A percentile compares a stretch with the other conserved stretches of the same genome.
phyloP scores from a whole-genome alignment of 176 grass and related monocot species.

The Neostapfia colusana region DNA sequence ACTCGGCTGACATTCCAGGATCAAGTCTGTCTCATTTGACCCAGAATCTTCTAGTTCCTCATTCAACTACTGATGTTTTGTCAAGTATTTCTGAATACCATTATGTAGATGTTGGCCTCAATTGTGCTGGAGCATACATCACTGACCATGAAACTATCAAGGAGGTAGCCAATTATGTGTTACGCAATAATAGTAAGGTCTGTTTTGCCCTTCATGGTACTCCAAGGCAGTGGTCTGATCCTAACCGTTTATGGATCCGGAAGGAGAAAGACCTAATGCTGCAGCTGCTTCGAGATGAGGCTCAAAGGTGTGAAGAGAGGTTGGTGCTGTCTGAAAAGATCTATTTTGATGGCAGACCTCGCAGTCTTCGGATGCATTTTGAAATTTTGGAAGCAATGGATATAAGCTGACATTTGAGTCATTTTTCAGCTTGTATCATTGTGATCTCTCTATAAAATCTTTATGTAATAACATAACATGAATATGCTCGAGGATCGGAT shows the following conservation, averaged over 20 bases:
- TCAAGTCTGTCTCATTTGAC: background rate
- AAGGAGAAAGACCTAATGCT: conserved; percentile 52
- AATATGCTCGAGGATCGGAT: background rate
- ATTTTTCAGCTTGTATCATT: background rate
- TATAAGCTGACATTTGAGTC: conserved; percentile 26
- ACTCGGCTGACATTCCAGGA: background rate
- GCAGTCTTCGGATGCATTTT: conserved; percentile 66
- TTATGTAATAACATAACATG: background rate
- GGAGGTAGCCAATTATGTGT: conserved; percentile 40
- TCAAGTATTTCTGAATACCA: conserved; percentile 74
- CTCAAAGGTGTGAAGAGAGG: conserved; percentile 35
- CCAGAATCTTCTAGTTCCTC: conserved; percentile 42
- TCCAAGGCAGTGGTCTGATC: conserved; percentile 65
- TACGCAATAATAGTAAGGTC: conserved; percentile 30
- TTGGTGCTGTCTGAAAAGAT: conserved; percentile 46
- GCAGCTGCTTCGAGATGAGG: conserved; percentile 47
- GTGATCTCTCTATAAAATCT: background rate
- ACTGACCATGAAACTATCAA: conserved; percentile 54
- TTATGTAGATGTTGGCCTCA: conserved; percentile 83
- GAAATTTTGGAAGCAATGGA: conserved; percentile 68
- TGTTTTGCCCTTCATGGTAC: conserved; percentile 71
- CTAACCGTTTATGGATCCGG: conserved; percentile 47
- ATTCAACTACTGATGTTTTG: conserved; percentile 47
- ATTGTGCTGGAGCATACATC: conserved; percentile 80
- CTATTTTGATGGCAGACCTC: conserved; percentile 45